These are phyloP conservation scores for Mycena indigotica DNA, from an alignment of 768 basidiomycete species.

Conservation along the genomic window DNA sequence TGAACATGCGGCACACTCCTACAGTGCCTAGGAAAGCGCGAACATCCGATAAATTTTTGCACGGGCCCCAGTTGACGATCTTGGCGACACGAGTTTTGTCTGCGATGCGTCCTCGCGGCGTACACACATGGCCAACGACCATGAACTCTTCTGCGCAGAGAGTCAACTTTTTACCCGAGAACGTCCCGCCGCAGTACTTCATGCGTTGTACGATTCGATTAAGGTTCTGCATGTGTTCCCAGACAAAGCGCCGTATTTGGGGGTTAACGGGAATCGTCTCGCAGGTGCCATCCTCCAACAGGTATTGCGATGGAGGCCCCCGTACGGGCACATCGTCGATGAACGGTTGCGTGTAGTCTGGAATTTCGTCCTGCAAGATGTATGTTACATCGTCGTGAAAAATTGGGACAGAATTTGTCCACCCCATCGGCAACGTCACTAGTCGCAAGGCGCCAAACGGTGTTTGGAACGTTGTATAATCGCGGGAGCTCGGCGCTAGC, in stretches of 20 bases:
- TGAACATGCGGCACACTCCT: conserved; percentile 12
- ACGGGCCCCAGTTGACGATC: conserved; percentile 23
- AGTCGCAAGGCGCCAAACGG: conserved; percentile 26
- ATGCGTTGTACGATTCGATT: conserved; percentile 27
- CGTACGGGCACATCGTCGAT: conserved; percentile 32
- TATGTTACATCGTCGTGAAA: conserved; percentile 33
- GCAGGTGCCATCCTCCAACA: conserved; percentile 15
- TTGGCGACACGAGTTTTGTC: conserved; percentile 26
- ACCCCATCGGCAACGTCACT: conserved; percentile 32
- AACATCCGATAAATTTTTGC: conserved; percentile 3
- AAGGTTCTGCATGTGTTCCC: conserved; percentile 27
- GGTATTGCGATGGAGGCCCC: conserved; percentile 26
- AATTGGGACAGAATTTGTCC: conserved; percentile 19
- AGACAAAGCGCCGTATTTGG: conserved; percentile 11
- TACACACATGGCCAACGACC: conserved; percentile 33
- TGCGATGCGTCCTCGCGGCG: conserved; percentile 25
- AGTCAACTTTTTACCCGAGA: conserved; percentile 30
- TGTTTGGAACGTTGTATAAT: conserved; percentile 36
- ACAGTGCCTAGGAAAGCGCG: conserved; percentile 3
- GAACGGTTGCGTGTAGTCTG: conserved; percentile 20
- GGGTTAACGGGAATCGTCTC: conserved; percentile 30
- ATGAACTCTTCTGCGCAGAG: conserved; percentile 17
- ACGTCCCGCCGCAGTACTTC: conserved; percentile 25
- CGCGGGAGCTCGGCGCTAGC: conserved; percentile 26
- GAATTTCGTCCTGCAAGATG: conserved; percentile 31